Evolutionary conservation across 306 rosid species (phyloP).

Genomic region (Quercus berberidifolia): DNA sequence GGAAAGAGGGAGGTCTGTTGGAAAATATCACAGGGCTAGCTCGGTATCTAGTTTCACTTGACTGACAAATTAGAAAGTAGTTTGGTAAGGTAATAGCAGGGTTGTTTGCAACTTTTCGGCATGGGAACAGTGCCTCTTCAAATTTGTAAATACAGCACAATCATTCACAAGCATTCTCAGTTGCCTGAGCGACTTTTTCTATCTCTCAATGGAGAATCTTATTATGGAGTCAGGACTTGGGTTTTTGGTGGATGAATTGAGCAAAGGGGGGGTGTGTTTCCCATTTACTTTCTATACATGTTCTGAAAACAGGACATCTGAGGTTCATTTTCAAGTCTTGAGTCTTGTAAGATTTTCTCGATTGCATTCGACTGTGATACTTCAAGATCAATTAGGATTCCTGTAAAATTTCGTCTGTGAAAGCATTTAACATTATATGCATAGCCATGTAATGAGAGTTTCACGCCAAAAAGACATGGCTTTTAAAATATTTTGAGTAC

Average conservation of each 20-base stretch:
- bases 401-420: neutral
- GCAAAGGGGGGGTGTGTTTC: slow-evolving; percentile 10
- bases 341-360: neutral
- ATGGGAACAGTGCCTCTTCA: slow-evolving; percentile 38
- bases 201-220: slow-evolving; percentile 1
- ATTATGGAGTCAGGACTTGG: slow-evolving; percentile 22
- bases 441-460: neutral
- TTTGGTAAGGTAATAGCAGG: slow-evolving; percentile 45
- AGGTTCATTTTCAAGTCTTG: slow-evolving; percentile 5
- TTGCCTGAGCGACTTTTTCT: slow-evolving; percentile 1
- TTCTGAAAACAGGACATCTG: slow-evolving; percentile 8
- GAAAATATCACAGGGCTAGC: slow-evolving; percentile 24
- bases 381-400: neutral
- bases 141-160: slow-evolving; percentile 57
- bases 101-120: slow-evolving; percentile 43
- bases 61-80: slow-evolving; percentile 47
- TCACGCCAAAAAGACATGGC: too few species aligned
- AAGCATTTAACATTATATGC: neutral
- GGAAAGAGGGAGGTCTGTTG: slow-evolving; percentile 17
- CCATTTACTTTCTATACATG: neutral
- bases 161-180: slow-evolving; percentile 26
- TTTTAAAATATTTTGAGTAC: neutral
- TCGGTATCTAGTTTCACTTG: slow-evolving; percentile 47
- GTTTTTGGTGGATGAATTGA: slow-evolving; percentile 32
- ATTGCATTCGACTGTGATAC: neutral